Base-by-base conservation (phyloP, 768 basidiomycete genomes). In the Mrakia blollopis region DNA sequence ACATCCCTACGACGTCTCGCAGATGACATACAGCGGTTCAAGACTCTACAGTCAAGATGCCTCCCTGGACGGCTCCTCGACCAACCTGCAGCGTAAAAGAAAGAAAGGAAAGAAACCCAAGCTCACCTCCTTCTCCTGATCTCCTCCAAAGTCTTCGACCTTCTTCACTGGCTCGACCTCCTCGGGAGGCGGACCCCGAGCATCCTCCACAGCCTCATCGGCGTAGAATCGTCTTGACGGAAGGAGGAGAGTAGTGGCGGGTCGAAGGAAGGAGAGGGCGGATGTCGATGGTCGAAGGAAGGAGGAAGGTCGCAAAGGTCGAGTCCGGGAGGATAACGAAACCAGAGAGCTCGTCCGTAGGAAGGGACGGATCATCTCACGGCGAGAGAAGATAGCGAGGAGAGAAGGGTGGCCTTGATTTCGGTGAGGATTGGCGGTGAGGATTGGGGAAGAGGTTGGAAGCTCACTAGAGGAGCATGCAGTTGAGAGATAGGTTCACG, bases 121-220 rank as follows among this genome's bases (percentile, higher is more conserved):
- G 25, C 57, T 57, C 28, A 57, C 35, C 25, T 37, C 37, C 35
- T 39, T 68, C 65, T 68, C 65, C 18, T 39, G 35, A 39, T 68
- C 65, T n/a, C 65, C 65, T 41, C 65, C 37, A n/a, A 68, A 68
- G 35, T 68, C 65, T 39, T 68, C 65, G 1, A n/a, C 21, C 65
- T 39, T 39, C 39, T 68, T 39, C 65, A 13, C 65, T 11, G 25
- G 35, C 37, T 68, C 65, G 4, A 11, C 10, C 3, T 39, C 65
- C 35, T 35, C 65, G n/a, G 39, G 35, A 37, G 39, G 37, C 11
- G 65, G 65, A 2, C 65, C 65, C 7, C 65, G 9, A 39, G 65
- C 65, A n/a, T 39, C 65, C 65, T 68, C 65, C 7, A 68, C 65
- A 10, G 65, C 65, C 39, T 68, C 65, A 41, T 68, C 65, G 2